Base-by-base conservation (phyloP, 768 basidiomycete genomes). In the Lactifluus subvellereus region DNA sequence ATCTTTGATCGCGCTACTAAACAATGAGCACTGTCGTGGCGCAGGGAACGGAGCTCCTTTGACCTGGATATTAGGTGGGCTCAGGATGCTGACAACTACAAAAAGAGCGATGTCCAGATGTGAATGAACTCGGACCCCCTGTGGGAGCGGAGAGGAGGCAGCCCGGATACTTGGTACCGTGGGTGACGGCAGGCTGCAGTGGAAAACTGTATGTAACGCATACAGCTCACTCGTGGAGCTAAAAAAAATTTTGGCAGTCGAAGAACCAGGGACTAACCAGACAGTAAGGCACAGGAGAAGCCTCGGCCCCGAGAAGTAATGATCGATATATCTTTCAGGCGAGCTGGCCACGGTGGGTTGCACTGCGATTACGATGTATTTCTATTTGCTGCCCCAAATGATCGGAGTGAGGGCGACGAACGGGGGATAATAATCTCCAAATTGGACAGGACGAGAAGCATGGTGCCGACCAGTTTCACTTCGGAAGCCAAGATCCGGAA, bases 401-500 rank as follows among this genome's bases (percentile, higher is more conserved):
- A 37, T 37, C 35, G 8, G 35, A 37, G 35, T 37, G 35, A 37
- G 35, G 10, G 35, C 10, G 35, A 7, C 10, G 35, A 7, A 27
- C 10, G 35, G 6, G 35, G 35, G 6, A 11, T 7, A 42, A n/a
- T 5, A n/a, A 43, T 18, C 43, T 2, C 18, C 0, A n/a, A 16
- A n/a, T 40, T 40, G 43, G 43, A 43, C 18, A 16, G 18, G 43
- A n/a, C 6, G 6, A 9, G 8, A 9, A n/a, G 18, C 16, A 35
- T 43, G 47, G 53, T 37, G 35, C 57, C 57, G 32, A 37, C 14
- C 11, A 27, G 45, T 16, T 33, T 48, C 10, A 27, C 7, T 32
- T 22, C 47, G 59, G 50, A 45, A 52, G 40, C 27, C 43, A 54
- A 60, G 59, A 54, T 60, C 59, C 45, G 59, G 43, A 54, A 35